Base-by-base conservation (phyloP, 2,329 filamentous ascomycete genomes). In the Thielaviopsis populi region DNA sequence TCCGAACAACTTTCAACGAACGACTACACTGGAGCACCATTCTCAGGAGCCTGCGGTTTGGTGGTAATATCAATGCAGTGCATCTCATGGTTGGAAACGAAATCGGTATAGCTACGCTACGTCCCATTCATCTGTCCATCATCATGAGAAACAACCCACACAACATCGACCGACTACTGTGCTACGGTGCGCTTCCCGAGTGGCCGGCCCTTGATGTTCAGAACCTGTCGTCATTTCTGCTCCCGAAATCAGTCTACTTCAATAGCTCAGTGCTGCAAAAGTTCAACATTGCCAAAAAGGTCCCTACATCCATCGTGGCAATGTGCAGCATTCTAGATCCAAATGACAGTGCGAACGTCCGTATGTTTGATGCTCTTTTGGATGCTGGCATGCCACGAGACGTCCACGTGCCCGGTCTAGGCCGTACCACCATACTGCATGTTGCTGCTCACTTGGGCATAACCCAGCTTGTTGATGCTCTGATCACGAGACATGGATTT, bases 91-190 rank as follows among this genome's bases (percentile, higher is more conserved):
- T 41, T 27, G 42, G 53, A 11, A 40, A 62, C 13, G 50, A 63
- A 17, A 22, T 33, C 8, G 53, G 41, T 17, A 42, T 43, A 33
- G 64, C 53, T 22, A 40, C 46, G 3, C 4, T 65, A 27, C 58
- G 54, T 22, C 60, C 64, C n/a, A 43, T 65, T 48, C 64, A 65
- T 40, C n/a, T 63, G 7, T 61, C 64, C 3, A 27, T 65, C 7
- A 40, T 65, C 42, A 41, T 50, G 41, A 50, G 56, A 27, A 53
- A 50, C 11, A 24, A 58, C 24, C 41, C 46, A n/a, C 24, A 37
- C 30, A 43, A 48, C n/a, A 61, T 63, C 54, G 40, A 54, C n/a
- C 61, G 58, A 37, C 61, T 65, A 17, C 24, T 65, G 37, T 11
- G n/a, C 22, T 54, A 41, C 15, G 64, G 64, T 10, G 41, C 53